Evolutionary conservation across 2,329 filamentous ascomycete species (phyloP), one percentile per base, ranked within the genome.

Genomic region (Penicillium concentricum): DNA sequence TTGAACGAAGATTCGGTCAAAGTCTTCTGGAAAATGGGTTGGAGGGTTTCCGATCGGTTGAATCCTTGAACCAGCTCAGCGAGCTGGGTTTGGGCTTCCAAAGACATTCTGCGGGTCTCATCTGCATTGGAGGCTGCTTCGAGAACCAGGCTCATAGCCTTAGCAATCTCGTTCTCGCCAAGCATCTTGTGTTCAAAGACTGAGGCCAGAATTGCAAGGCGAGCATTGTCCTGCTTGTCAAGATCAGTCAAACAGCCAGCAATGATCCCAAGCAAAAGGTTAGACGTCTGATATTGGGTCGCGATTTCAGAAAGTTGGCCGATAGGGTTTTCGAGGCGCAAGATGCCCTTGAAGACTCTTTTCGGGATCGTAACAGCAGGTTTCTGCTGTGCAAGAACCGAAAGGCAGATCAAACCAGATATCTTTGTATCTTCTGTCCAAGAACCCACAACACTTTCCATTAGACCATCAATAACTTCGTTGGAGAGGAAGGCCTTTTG

Each of bases 361-460:
- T 81, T 83, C 0, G 90, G 88, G 56, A 96, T 81, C 60, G 84
- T 84, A 59, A 86, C 84, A 4, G 86, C 83, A 3, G 86, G 86
- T 69, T 90, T 87, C 72, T 92, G 88, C 69, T 96, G 90, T 1
- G 91, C 89, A 41, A 97, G 79, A 20, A 96, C 86, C 4, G 90
- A 87, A 51, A 97, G 76, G 68, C 90, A 95, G 13, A 91, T 86
- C 1, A 97, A 80, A 12, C 87, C 92, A 16, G 90, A 85, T 18
- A 85, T 82, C 2, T 88, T 74, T 0, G 90, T 95, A 58, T 92
- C 87, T 42, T 80, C 76, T 2, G 86, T 88, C 87, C 91, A 95
- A 9, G 89, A 90, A 28, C 82, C 78, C 9, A 89, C 87, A 34
- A 96, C 84, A 61, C 92, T 91, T 67, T 96, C 90, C 91, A 97